Evolutionary conservation across 106 monocot species (phyloP).

Genomic region (Vanilla planifolia): DNA sequence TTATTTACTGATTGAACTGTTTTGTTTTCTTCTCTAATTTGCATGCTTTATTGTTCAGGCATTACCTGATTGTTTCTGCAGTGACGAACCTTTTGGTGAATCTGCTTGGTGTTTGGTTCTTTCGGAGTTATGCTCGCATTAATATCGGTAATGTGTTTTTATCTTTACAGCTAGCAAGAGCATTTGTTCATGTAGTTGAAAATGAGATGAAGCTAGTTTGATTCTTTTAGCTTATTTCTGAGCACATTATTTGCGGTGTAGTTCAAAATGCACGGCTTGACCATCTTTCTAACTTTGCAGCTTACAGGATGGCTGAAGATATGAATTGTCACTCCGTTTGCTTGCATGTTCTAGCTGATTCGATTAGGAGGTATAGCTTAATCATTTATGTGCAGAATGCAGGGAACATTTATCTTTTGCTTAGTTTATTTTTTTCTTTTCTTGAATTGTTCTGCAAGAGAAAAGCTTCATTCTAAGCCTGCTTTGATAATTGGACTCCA

Average conservation of each 20-base stretch:
- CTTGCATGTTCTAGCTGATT: slow-evolving; percentile 95
- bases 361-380: slow-evolving; percentile 74
- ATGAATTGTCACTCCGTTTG: slow-evolving; percentile 97
- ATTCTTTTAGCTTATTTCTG: not conserved
- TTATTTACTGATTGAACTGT: too few species aligned
- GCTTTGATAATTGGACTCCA: slow-evolving; percentile 27
- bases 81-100: slow-evolving; percentile 96
- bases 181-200: too few species aligned
- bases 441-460: not conserved
- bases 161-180: not conserved
- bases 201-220: not conserved
- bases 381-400: not conserved
- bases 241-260: too few species aligned
- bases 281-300: slow-evolving; percentile 20
- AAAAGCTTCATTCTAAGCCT: not conserved
- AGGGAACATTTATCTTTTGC: not conserved
- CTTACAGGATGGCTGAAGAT: slow-evolving; percentile 97
- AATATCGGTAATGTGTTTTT: slow-evolving; percentile 49
- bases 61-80: slow-evolving; percentile 92
- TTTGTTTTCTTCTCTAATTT: too few species aligned
- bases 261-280: not conserved
- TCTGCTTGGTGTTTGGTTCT: slow-evolving; percentile 96
- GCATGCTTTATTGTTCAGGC: slow-evolving; percentile 46
- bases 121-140: slow-evolving; percentile 85
- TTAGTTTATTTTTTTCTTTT: not conserved